These are phyloP conservation scores for Penicillium waksmanii DNA, from an alignment of 495 filamentous ascomycete species.

Conservation along the genomic window DNA sequence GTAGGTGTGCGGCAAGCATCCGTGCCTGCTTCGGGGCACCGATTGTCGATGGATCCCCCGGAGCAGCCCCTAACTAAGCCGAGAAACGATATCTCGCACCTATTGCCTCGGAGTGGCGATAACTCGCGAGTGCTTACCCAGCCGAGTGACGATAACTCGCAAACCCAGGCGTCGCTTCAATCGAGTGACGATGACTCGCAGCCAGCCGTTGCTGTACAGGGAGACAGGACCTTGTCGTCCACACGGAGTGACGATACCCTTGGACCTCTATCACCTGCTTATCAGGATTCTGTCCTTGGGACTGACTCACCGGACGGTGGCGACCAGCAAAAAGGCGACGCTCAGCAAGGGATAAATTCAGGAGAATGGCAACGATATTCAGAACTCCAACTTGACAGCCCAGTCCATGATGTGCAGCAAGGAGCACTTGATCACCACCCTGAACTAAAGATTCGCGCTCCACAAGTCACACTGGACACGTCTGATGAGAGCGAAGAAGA, in stretches of 20 bases:
- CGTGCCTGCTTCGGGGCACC: slow-evolving; percentile 16
- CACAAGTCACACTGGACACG: slow-evolving; percentile 1
- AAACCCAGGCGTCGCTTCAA: slow-evolving; percentile 6
- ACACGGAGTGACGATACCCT: slow-evolving; percentile 8
- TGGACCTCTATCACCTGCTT: slow-evolving; percentile 15
- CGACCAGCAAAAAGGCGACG: slow-evolving; percentile 18
- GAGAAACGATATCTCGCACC: slow-evolving; percentile 8
- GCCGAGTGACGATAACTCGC: slow-evolving; percentile 14
- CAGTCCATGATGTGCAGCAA: slow-evolving; percentile 15
- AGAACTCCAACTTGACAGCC: slow-evolving; percentile 11
- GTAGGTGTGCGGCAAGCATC: slow-evolving; percentile 17
- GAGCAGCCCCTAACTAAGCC: slow-evolving; percentile 8
- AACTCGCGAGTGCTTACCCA: slow-evolving; percentile 13
- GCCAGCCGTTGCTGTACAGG: slow-evolving; percentile 15
- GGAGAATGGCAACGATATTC: slow-evolving; percentile 14
- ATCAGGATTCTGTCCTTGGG: slow-evolving; percentile 3
- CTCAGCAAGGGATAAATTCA: slow-evolving; percentile 11
- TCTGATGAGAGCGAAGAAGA: slow-evolving; percentile 16
- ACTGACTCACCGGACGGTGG: slow-evolving; percentile 15
- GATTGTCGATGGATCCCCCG: slow-evolving; percentile 14
- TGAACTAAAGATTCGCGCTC: slow-evolving; percentile 14
- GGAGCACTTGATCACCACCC: slow-evolving; percentile 17
- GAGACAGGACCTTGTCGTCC: slow-evolving; percentile 16
- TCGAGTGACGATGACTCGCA: slow-evolving; percentile 18
- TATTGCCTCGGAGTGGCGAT: slow-evolving; percentile 16